Percentiles rank a stretch among this genome's conserved stretches.
These are phyloP conservation scores for Pisolithus tinctorius DNA, from an alignment of 768 basidiomycete genomes.

Conservation along the genomic window DNA sequence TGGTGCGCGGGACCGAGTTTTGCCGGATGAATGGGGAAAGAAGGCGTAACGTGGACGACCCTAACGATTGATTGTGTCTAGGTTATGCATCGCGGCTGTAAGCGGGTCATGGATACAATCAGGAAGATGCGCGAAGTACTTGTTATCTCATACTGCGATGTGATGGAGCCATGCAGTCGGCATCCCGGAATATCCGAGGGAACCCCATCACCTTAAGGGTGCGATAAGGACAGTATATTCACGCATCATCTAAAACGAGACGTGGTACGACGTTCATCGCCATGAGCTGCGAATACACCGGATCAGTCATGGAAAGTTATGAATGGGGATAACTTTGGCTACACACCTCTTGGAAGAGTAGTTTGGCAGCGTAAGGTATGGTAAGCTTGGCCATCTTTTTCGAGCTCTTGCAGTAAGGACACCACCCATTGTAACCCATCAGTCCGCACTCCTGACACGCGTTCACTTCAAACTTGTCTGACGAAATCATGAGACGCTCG, in stretches of 20 bases:
- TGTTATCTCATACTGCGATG: background rate
- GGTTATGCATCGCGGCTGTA: background rate
- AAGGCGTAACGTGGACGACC: background rate
- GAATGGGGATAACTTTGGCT: background rate
- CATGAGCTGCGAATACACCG: constrained; percentile 57
- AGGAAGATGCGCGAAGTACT: background rate
- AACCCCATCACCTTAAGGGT: background rate
- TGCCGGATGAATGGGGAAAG: background rate
- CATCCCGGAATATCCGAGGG: background rate
- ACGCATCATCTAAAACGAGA: constrained; percentile 77
- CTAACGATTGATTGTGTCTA: background rate
- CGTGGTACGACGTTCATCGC: constrained; percentile 96
- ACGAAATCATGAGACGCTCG: constrained; percentile 98
- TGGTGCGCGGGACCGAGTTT: background rate
- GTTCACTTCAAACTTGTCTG: constrained; percentile 95
- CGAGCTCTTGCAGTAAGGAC: constrained; percentile 95
- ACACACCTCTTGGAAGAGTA: constrained; percentile 83
- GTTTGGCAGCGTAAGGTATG: constrained; percentile 93
- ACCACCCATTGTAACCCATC: constrained; percentile 95
- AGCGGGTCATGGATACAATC: background rate
- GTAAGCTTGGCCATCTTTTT: constrained; percentile 94
- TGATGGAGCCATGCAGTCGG: no score
- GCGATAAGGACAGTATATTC: constrained; percentile 10
- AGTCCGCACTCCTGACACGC: constrained; percentile 93
- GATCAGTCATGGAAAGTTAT: background rate